Evolutionary conservation across 257 asterid species (phyloP).

Genomic region (Vinca minor): DNA sequence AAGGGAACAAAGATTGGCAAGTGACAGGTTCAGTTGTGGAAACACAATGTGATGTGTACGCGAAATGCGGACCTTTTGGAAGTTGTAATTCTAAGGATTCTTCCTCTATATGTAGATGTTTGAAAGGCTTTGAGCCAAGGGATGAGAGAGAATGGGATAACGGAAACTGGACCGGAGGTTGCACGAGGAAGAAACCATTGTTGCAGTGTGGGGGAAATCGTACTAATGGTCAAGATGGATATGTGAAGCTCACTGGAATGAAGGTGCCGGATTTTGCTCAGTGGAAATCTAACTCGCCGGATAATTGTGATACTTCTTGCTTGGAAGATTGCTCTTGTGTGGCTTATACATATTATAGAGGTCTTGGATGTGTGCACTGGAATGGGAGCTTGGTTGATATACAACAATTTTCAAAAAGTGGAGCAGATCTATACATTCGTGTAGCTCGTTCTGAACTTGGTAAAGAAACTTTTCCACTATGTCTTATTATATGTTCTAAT

Average conservation of each 20-base stretch:
- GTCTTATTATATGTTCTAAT: too few relatives aligned
- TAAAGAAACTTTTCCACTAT: slow-evolving; percentile 13
- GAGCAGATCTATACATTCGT: slow-evolving; percentile 40
- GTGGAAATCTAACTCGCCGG: slow-evolving; percentile 20
- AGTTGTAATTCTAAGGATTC: slow-evolving; percentile 32
- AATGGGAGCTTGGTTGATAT: slow-evolving; percentile 26
- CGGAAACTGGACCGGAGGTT: slow-evolving; percentile 52
- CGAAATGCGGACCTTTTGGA: slow-evolving; percentile 48
- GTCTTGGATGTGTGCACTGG: slow-evolving; percentile 32
- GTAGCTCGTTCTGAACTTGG: slow-evolving; percentile 45
- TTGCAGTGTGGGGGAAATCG: slow-evolving; percentile 31
- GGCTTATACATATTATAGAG: slow-evolving; percentile 21
- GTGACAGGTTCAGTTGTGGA: not conserved
- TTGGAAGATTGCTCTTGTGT: slow-evolving; percentile 19
- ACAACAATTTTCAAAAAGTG: slow-evolving; percentile 28
- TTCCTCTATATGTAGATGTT: slow-evolving; percentile 43
- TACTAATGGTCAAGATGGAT: slow-evolving; percentile 31
- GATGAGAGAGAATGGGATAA: slow-evolving; percentile 37
- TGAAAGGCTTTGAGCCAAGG: slow-evolving; percentile 40
- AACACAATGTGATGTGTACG: slow-evolving; percentile 13
- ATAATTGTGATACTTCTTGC: slow-evolving; percentile 35
- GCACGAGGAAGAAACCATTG: slow-evolving; percentile 30
- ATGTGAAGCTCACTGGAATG: slow-evolving; percentile 26
- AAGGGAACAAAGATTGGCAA: slow-evolving; percentile 11
- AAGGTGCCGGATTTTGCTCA: slow-evolving; percentile 34